phyloP scores from a whole-genome alignment of 176 grass and related monocot species.

The Zoysia japonica region DNA sequence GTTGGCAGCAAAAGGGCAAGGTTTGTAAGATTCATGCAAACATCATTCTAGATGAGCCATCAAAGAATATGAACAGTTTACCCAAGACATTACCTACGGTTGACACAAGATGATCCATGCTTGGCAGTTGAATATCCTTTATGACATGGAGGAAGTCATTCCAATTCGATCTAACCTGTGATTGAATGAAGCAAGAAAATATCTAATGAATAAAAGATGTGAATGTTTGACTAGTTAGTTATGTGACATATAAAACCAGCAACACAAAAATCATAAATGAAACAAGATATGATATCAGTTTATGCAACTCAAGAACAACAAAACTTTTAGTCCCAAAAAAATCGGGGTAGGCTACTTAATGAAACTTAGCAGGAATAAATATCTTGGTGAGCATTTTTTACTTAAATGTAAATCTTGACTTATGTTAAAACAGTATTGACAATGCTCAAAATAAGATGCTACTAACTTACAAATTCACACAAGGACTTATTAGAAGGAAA shows the following conservation, averaged over 20 bases:
- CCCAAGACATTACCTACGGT: slow-evolving; percentile 57
- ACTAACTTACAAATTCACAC: neutral
- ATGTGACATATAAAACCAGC: slow-evolving; percentile 1
- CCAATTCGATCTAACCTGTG: slow-evolving; percentile 80
- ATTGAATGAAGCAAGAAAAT: slow-evolving; percentile 54
- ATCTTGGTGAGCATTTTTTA: neutral
- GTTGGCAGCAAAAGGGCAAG: slow-evolving; percentile 15
- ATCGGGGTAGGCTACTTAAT: no score
- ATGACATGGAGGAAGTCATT: slow-evolving; percentile 67
- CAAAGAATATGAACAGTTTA: slow-evolving; percentile 20
- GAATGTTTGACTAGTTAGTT: slow-evolving; percentile 12
- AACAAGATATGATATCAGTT: neutral
- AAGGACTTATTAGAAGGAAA: neutral
- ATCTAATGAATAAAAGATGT: slow-evolving; percentile 19
- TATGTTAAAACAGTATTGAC: neutral
- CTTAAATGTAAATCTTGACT: neutral
- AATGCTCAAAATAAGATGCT: slow-evolving; percentile 10
- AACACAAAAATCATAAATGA: neutral
- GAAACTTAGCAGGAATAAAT: neutral
- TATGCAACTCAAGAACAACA: neutral
- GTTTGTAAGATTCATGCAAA: slow-evolving; percentile 12
- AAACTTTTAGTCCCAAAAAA: no score
- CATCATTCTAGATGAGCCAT: slow-evolving; percentile 20
- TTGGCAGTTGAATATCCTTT: slow-evolving; percentile 61
- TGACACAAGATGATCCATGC: slow-evolving; percentile 64